Conservation (phyloP, 768 basidiomycete species). For the Holtermannia corniformis region DNA sequence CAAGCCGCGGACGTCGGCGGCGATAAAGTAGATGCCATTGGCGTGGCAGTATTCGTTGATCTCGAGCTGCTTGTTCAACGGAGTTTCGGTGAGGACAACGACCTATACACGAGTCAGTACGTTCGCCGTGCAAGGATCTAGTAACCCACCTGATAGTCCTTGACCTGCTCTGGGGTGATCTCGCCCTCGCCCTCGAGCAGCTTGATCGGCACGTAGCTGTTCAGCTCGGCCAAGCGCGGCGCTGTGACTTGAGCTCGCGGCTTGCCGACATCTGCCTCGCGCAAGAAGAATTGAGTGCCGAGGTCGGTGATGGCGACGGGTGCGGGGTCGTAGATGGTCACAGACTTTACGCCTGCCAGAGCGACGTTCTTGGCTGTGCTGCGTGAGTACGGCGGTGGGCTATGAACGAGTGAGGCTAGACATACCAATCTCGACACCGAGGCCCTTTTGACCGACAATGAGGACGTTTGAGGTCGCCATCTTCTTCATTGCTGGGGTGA, state of each 20-base stretch:
- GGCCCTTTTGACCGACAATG: constrained; percentile 79
- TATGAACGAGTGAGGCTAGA: background rate
- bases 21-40: constrained; percentile 81
- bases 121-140: background rate
- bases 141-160: constrained; percentile 69
- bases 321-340: constrained; percentile 89
- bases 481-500: constrained; percentile 81
- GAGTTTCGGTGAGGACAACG: constrained; percentile 73
- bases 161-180: constrained; percentile 68
- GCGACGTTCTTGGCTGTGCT: constrained; percentile 79
- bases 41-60: constrained; percentile 91
- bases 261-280: constrained; percentile 75
- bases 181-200: constrained; percentile 70
- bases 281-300: constrained; percentile 92
- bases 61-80: constrained; percentile 74
- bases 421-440: constrained; percentile 91
- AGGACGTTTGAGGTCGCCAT: constrained; percentile 96
- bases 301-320: constrained; percentile 79
- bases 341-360: constrained; percentile 93
- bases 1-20: constrained; percentile 82
- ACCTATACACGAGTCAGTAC: constrained; percentile 48
- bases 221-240: constrained; percentile 85
- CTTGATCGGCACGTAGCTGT: constrained; percentile 88
- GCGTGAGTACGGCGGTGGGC: background rate
- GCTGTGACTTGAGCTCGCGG: constrained; percentile 74